Evolutionary conservation across 2,329 filamentous ascomycete genomes (phyloP).

Genomic region (Periglandula ipomoeae): DNA sequence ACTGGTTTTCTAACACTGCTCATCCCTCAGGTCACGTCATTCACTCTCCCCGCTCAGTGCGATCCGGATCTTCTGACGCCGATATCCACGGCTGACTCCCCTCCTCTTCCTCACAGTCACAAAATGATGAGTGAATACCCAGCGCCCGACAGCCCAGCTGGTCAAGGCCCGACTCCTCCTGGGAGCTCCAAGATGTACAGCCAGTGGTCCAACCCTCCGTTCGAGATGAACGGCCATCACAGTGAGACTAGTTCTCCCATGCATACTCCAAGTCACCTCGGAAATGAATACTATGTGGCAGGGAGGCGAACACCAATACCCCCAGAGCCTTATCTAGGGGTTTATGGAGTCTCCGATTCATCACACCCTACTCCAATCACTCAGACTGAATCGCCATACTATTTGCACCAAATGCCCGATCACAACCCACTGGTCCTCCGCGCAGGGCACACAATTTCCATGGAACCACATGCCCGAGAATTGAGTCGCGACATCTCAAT

Average conservation of each 20-base stretch:
- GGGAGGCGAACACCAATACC: constrained; percentile 29
- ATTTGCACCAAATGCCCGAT: constrained; percentile 18
- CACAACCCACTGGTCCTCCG: constrained; percentile 19
- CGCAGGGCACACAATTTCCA: constrained; percentile 12
- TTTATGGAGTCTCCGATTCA: constrained; percentile 25
- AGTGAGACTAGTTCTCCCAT: constrained; percentile 38
- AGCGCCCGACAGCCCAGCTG: constrained; percentile 23
- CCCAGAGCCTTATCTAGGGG: constrained; percentile 27
- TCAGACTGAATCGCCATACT: constrained; percentile 18
- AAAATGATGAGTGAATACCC: constrained; percentile 33
- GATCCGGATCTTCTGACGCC: constrained; percentile 41
- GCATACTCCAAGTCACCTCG: constrained; percentile 26
- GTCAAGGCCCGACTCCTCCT: constrained; percentile 40
- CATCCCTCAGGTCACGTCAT: constrained; percentile 19
- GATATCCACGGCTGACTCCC: constrained; percentile 39
- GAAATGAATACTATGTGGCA: constrained; percentile 30
- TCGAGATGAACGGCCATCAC: constrained; percentile 31
- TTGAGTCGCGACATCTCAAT: constrained; percentile 11
- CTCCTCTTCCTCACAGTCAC: constrained; percentile 34
- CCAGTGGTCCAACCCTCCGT: constrained; percentile 26
- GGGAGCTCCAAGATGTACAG: constrained; percentile 36
- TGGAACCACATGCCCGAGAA: constrained; percentile 18
- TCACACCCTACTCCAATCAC: constrained; percentile 16
- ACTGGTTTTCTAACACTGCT: background rate
- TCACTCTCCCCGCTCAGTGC: constrained; percentile 25